phyloP scores from a whole-genome alignment of 768 basidiomycete genomes.

The Boletellus emodensis region DNA sequence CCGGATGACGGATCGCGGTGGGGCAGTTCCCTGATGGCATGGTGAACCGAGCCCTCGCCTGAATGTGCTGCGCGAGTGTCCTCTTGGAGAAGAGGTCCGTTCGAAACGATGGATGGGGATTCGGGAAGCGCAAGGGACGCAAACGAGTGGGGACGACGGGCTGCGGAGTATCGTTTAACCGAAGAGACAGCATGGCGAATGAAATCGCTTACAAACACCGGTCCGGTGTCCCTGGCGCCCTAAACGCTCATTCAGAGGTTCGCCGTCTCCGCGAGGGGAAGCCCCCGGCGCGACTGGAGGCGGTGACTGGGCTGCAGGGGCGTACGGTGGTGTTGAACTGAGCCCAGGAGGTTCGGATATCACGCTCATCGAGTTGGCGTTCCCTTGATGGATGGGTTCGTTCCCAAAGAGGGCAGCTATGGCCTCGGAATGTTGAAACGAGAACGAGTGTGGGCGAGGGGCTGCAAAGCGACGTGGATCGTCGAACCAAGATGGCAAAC shows the following conservation, averaged over 20 bases:
- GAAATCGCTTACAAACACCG: too few species aligned
- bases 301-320: neutral
- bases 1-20: neutral
- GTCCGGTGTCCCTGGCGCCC: too few species aligned
- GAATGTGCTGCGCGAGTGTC: neutral
- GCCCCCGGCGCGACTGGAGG: neutral
- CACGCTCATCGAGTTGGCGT: neutral
- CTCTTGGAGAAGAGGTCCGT: constrained; percentile 3
- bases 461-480: too few species aligned
- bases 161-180: too few species aligned
- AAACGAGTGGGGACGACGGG: neutral
- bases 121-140: too few species aligned
- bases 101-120: constrained; percentile 8
- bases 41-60: constrained; percentile 27
- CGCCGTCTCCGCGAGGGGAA: constrained; percentile 1
- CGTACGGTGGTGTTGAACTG: constrained; percentile 28
- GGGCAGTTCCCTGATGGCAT: constrained; percentile 24
- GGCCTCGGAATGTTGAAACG: too few species aligned
- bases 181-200: too few species aligned
- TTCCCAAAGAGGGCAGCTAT: too few species aligned
- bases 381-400: too few species aligned
- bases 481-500: too few species aligned
- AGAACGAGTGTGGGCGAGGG: too few species aligned
- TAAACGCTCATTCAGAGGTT: too few species aligned
- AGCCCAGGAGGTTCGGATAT: constrained; percentile 7